Conservation (phyloP, 768 basidiomycete species). For the Candolleomyces eurysporus region DNA sequence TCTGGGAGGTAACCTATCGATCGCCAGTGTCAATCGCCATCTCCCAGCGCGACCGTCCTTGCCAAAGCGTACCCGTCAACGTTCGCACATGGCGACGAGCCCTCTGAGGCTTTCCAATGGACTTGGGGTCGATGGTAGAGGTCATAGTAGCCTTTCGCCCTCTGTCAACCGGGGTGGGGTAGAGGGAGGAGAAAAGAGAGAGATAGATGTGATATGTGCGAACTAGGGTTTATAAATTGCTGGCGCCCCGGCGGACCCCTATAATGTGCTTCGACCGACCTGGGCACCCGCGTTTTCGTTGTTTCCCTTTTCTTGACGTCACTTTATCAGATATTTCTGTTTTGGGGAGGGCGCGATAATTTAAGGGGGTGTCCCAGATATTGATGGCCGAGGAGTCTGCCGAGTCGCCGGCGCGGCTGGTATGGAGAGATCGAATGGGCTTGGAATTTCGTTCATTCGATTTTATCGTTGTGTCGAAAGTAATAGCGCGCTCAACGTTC, state of each 20-base stretch:
- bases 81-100: conserved; percentile 68
- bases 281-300: background rate
- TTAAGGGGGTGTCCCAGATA: background rate
- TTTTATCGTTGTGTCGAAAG: too few species aligned
- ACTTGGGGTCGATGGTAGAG: conserved; percentile 60
- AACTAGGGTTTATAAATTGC: conserved; percentile 7
- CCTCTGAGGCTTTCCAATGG: conserved; percentile 60
- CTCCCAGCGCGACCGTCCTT: background rate
- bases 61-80: conserved; percentile 46
- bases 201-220: conserved; percentile 1
- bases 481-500: too few species aligned
- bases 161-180: background rate
- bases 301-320: conserved; percentile 6
- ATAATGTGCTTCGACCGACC: background rate
- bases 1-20: conserved; percentile 75
- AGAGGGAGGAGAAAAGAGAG: conserved; percentile 10
- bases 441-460: too few species aligned
- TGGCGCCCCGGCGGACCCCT: background rate
- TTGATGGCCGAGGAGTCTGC: background rate
- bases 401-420: background rate
- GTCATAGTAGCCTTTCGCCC: conserved; percentile 43
- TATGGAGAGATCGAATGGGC: background rate
- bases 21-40: too few species aligned
- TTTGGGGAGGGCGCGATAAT: background rate
- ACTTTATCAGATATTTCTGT: background rate